Base-by-base conservation (phyloP, 768 basidiomycete genomes). In the Coprinellus micaceus region DNA sequence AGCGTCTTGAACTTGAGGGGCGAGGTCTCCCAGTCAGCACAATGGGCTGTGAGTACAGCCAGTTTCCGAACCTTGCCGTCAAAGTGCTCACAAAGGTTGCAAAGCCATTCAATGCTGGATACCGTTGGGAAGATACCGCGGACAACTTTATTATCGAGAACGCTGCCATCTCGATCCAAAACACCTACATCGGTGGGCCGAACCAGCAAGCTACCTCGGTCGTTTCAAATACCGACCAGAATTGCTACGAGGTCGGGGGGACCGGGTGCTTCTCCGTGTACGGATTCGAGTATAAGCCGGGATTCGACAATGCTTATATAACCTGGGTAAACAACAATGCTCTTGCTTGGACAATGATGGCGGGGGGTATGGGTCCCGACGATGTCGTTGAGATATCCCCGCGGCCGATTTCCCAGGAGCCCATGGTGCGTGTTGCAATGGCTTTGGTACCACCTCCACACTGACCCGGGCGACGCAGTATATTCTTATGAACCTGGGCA, bases 181-280 rank as follows among this genome's bases (percentile, higher is more conserved):
- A 93, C 65, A 67, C 78, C 11, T 93, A 83, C 62, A 71, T 77
- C 40, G 94, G 94, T 2, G 83, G 85, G 51, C 72, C 74, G 6
- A 81, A 78, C 45, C 94, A 96, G 66, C 86, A 94, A 71, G 85
- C 91, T 17, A 87, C 89, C 5, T 92, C 90, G 2, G 84, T 81
- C 11, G 71, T 92, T 11, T 85, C 85, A 1, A 69, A 67, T 21
- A 93, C 91, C 4, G 72, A 94, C 66, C 81, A 80, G 61, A 57
- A 67, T 40, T 90, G 89, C 67, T 96, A 96, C 67, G 83, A 86
- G 69, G 7, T 33, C 13, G 61, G 73, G 2, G 74, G 67, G 47
- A 77, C 72, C 7, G 70, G 71, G 2, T 88, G 89, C 64, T 92
- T 78, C 66, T 80, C 88, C 6, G 69, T 83, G 4, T 94, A 94